A percentile compares a stretch with the other conserved stretches of the same genome.
Conservation (phyloP, 345 rosid species). For the Syzygium aqueum region DNA sequence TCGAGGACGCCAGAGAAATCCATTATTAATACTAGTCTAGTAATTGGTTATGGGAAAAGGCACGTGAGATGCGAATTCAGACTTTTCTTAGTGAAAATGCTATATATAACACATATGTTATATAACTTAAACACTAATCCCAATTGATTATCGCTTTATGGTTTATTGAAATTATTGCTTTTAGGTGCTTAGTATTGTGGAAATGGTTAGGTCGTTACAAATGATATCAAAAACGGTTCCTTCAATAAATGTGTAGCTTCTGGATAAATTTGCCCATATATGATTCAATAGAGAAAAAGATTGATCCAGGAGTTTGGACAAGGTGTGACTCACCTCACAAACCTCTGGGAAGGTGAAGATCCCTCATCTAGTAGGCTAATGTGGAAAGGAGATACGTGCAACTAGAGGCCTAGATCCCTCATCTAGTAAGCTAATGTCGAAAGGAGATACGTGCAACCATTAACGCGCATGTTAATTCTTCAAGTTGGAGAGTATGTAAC, state of each 20-base stretch:
- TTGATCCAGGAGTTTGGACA: rapidly evolving
- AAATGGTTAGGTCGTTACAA: rapidly evolving
- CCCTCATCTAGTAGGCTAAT: not conserved
- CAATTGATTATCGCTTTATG: not conserved
- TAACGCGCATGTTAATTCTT: not conserved
- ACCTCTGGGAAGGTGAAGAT: not conserved
- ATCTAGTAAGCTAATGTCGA: too few species aligned
- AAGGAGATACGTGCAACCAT: not conserved
- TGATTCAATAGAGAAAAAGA: not conserved
- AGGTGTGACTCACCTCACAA: not conserved
- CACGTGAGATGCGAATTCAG: not conserved
- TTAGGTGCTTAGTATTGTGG: not conserved
- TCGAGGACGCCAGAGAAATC: not conserved
- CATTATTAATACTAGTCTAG: not conserved
- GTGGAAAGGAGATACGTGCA: not conserved
- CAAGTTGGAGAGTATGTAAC: not conserved
- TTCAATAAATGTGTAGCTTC: not conserved
- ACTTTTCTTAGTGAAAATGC: not conserved
- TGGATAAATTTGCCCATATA: not conserved
- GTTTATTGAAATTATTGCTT: not conserved
- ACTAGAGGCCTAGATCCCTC: too few species aligned
- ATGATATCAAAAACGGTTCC: not conserved
- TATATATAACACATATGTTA: not conserved
- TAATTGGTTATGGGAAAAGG: not conserved
- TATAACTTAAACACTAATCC: not conserved